phyloP scores from a whole-genome alignment of 148 eudicot species.

The Talinum fruticosum region DNA sequence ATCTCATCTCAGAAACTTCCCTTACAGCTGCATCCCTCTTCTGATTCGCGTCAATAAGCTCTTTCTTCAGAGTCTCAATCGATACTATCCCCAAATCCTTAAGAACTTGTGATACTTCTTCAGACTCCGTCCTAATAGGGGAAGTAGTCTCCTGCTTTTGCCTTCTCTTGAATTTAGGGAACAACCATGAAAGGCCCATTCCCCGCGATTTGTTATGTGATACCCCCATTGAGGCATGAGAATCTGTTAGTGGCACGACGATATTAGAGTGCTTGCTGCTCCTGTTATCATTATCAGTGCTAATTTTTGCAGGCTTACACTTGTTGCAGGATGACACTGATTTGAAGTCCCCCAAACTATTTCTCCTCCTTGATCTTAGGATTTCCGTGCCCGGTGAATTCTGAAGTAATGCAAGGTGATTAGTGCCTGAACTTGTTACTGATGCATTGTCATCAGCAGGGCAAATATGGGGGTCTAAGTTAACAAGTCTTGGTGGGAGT shows the following conservation, averaged over 20 bases:
- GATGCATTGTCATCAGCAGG: conserved; percentile 47
- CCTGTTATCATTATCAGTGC: conserved; percentile 26
- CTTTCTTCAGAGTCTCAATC: conserved; percentile 55
- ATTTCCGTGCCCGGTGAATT: conserved; percentile 43
- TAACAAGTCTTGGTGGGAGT: conserved; percentile 30
- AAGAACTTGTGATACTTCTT: conserved; percentile 49
- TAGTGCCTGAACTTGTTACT: conserved; percentile 45
- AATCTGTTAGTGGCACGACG: conserved; percentile 63
- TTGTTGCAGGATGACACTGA: conserved; percentile 65
- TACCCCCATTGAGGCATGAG: conserved; percentile 44
- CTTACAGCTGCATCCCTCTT: conserved; percentile 64
- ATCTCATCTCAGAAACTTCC: conserved; percentile 72
- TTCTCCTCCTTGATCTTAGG: conserved; percentile 58
- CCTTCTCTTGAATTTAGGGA: conserved; percentile 64
- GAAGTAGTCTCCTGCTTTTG: conserved; percentile 47
- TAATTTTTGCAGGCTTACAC: conserved; percentile 52
- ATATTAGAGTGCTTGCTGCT: conserved; percentile 49
- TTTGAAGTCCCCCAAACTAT: conserved; percentile 62
- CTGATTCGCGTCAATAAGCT: conserved; percentile 60
- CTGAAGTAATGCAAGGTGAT: conserved; percentile 30
- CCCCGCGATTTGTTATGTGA: conserved; percentile 48
- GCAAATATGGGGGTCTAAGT: conserved; percentile 17
- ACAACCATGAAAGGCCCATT: conserved; percentile 60
- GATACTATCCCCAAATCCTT: conserved; percentile 45
- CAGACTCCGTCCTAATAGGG: conserved; percentile 52